Evolutionary conservation across 1,284 basidiomycete genomes (phyloP).

Genomic region (Xerocomus nothofagi): DNA sequence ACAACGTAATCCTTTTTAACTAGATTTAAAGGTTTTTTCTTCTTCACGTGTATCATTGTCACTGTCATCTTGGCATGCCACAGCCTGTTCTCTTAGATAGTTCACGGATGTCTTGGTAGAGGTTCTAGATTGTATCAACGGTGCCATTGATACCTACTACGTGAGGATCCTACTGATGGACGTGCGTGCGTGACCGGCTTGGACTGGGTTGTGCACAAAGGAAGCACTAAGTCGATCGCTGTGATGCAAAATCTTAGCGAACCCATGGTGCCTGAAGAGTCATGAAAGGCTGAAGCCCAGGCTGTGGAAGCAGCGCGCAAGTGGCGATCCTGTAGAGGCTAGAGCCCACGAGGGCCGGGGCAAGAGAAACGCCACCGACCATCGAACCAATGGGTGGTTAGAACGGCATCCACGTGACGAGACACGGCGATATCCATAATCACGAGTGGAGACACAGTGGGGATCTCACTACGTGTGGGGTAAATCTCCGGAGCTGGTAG

Average conservation of each 20-base stretch:
- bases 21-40: conserved; percentile 14
- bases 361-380: neutral
- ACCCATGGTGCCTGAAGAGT: conserved; percentile 9
- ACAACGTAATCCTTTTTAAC: conserved; percentile 10
- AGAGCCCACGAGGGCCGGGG: conserved; percentile 23
- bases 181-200: neutral
- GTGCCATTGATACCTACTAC: conserved; percentile 9
- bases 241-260: conserved; percentile 32
- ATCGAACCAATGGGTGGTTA: neutral
- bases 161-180: conserved; percentile 7
- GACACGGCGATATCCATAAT: neutral
- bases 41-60: conserved; percentile 16
- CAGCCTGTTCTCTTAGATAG: conserved; percentile 5
- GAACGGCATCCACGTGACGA: conserved; percentile 1
- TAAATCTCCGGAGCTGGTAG: conserved; percentile 13
- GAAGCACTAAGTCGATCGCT: conserved; percentile 12
- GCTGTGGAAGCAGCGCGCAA: conserved; percentile 13
- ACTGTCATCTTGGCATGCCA: conserved; percentile 12
- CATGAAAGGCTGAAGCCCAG: conserved; percentile 3
- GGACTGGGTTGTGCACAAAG: conserved; percentile 1
- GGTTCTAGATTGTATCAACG: conserved; percentile 17
- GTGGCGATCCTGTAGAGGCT: conserved; percentile 7
- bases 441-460: neutral
- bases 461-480: conserved; percentile 13
- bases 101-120: conserved; percentile 3